Base-by-base conservation (phyloP, 441 rosid genomes). In the Bruguiera hainesii region DNA sequence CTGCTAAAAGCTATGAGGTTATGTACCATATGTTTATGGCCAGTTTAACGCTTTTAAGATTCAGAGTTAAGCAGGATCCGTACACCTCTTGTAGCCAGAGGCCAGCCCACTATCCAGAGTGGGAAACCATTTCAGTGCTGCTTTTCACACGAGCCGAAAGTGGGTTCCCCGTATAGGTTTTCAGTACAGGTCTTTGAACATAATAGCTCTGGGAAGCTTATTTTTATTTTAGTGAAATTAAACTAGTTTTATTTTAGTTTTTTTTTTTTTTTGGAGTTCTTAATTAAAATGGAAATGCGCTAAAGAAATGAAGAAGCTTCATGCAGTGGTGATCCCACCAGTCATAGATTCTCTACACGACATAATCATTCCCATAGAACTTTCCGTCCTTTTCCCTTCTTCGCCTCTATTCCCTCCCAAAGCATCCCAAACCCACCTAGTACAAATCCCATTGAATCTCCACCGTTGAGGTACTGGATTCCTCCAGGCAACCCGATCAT, bases 361-460 rank as follows among this genome's bases (percentile, higher is more conserved):
- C 79, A 70, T 31, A 23, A 73, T 75, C 73, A 73, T 73, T 56
- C 19, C 18, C 1, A 46, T n/a, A 60, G 70, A 29, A 61, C 66
- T 39, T 58, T 11, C 11, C 21, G n/a, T 16, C n/a, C 16, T 23
- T 33, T n/a, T 52, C 6, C 9, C 25, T 21, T 19, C 35, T 35
- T 31, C 48, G 50, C 64, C 70, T 68, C 76, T 57, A 28, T 37
- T 52, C 3, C 42, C 55, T 55, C 53, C 62, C 63, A 60, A 68
- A 68, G 5, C 55, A 6, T 26, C 57, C 25, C 16, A 11, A 19
- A 19, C 16, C 37, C 18, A 18, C 26, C 10, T 21, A 10, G 57
- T 7, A 33, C 61, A 56, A 1, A 0, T 26, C 23, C n/a, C 64
- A 56, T 6, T 52, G 55, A 23, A 68, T 72, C 72, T 0, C 4